Evolutionary conservation across 768 basidiomycete species (phyloP).

Genomic region (Crucibulum laeve): DNA sequence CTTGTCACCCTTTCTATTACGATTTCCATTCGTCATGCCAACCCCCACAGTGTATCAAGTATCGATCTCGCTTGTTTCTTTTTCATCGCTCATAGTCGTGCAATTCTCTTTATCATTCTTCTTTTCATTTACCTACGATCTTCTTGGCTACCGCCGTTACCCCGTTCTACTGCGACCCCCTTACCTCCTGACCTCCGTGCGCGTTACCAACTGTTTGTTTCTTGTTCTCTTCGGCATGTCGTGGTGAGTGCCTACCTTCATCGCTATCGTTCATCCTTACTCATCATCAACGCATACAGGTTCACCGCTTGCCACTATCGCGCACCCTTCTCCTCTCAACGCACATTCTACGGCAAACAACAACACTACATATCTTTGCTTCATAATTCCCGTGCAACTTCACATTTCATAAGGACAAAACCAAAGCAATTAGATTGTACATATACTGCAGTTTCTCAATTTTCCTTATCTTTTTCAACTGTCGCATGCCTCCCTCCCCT

Average conservation of each 20-base stretch:
- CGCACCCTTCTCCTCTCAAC: too few species aligned
- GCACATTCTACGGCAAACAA: too few species aligned
- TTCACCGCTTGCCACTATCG: too few species aligned
- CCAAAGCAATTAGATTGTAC: neutral
- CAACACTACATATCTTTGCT: neutral
- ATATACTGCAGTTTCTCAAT: neutral
- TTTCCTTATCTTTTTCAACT: too few species aligned
- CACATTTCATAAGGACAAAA: neutral
- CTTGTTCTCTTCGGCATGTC: too few species aligned
- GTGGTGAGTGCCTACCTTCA: too few species aligned
- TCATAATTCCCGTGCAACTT: neutral
- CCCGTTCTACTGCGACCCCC: too few species aligned
- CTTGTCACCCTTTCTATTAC: neutral
- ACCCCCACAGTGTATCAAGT: neutral
- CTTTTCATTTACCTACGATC: neutral
- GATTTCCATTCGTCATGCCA: neutral
- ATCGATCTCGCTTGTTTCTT: neutral
- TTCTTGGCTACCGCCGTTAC: neutral
- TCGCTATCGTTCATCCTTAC: too few species aligned
- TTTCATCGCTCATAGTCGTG: neutral
- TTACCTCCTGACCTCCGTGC: too few species aligned
- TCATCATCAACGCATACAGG: too few species aligned
- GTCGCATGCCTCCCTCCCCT: neutral
- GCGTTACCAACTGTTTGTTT: too few species aligned
- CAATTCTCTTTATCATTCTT: neutral